These are phyloP conservation scores for Amanita inopinata DNA, from an alignment of 768 basidiomycete species.

Conservation along the genomic window DNA sequence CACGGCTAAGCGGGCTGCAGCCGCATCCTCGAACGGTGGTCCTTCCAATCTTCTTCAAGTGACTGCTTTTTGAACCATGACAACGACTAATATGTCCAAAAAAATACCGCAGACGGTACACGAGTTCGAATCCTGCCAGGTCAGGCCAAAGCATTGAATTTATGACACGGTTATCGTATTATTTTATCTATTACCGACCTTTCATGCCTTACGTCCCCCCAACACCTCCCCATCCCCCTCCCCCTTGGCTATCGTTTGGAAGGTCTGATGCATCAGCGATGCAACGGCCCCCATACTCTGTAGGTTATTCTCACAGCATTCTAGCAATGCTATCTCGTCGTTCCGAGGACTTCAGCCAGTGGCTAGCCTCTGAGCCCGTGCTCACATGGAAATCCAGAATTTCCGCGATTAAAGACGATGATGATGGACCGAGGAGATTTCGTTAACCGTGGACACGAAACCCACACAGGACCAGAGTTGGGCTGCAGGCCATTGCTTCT, in stretches of 20 bases:
- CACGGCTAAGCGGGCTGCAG: constrained; percentile 52
- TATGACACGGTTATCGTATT: constrained; percentile 42
- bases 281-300: constrained; percentile 18
- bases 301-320: constrained; percentile 22
- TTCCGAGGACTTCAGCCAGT: constrained; percentile 25
- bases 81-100: constrained; percentile 7
- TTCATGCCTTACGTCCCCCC: constrained; percentile 12
- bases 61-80: constrained; percentile 3
- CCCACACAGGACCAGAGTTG: constrained; percentile 59
- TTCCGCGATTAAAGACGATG: constrained; percentile 24
- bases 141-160: constrained; percentile 42
- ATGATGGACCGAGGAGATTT: constrained; percentile 41
- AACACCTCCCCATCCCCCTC: constrained; percentile 28
- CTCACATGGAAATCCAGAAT: constrained; percentile 21
- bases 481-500: constrained; percentile 44
- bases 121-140: constrained; percentile 45
- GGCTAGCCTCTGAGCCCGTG: constrained; percentile 23
- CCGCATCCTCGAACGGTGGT: constrained; percentile 34
- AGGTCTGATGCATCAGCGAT: constrained; percentile 27
- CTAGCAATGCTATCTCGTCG: constrained; percentile 53
- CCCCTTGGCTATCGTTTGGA: constrained; percentile 23
- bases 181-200: constrained; percentile 36
- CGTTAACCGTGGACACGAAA: constrained; percentile 46
- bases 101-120: constrained; percentile 22
- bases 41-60: constrained; percentile 16